A percentile compares a stretch with the other conserved stretches of the same genome.
Evolutionary conservation across 345 rosid species (phyloP).

Genomic region (Pistacia atlantica): DNA sequence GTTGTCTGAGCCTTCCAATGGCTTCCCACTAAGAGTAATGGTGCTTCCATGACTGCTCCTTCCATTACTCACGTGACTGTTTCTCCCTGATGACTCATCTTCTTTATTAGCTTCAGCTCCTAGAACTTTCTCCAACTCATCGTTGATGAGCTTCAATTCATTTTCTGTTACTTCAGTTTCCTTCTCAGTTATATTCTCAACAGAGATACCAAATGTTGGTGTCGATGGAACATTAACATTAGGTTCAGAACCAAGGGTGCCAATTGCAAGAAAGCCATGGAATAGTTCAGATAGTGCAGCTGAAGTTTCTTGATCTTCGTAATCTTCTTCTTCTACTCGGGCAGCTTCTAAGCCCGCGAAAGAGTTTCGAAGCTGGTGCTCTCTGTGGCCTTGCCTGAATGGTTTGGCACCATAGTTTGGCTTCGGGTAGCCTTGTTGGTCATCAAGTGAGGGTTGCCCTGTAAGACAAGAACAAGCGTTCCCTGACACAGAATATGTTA

Average conservation of each 20-base stretch:
- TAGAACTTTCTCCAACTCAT: slow-evolving; percentile 74
- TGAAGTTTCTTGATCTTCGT: slow-evolving; percentile 43
- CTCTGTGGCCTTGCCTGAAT: slow-evolving; percentile 42
- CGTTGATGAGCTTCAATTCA: slow-evolving; percentile 67
- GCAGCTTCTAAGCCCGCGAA: slow-evolving; percentile 52
- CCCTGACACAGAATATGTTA: slow-evolving; percentile 41
- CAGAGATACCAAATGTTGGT: slow-evolving; percentile 65
- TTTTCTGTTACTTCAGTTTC: slow-evolving; percentile 73
- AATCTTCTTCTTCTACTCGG: slow-evolving; percentile 44
- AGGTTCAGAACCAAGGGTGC: slow-evolving; percentile 70
- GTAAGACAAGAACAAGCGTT: slow-evolving; percentile 57
- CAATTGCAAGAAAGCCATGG: slow-evolving; percentile 83
- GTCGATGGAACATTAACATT: slow-evolving; percentile 51
- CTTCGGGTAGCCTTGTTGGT: slow-evolving; percentile 54
- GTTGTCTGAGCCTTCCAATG: slow-evolving; percentile 52
- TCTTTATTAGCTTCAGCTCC: slow-evolving; percentile 62
- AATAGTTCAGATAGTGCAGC: slow-evolving; percentile 60
- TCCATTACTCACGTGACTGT: slow-evolving; percentile 67
- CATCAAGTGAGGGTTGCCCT: slow-evolving; percentile 59
- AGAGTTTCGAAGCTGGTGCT: slow-evolving; percentile 45
- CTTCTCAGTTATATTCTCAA: slow-evolving; percentile 63
- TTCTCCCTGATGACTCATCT: slow-evolving; percentile 68
- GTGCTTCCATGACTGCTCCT: slow-evolving; percentile 82
- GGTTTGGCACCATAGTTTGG: slow-evolving; percentile 41
- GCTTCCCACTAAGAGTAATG: slow-evolving; percentile 71